phyloP scores from a whole-genome alignment of 768 basidiomycete species.

The Termitomyces sp. region DNA sequence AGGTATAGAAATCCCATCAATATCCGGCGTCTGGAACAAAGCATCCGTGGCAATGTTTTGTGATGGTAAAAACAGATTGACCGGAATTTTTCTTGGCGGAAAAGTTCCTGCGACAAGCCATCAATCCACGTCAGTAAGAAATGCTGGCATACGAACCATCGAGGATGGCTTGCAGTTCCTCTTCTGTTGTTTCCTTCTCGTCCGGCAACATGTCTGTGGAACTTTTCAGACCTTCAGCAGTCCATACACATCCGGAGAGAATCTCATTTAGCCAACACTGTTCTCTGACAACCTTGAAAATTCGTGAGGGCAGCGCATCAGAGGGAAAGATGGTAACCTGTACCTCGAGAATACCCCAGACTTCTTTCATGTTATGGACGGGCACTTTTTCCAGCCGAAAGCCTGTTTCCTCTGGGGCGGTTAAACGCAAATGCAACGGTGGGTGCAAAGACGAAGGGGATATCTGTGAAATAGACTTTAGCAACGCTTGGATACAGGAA shows the following conservation, averaged over 20 bases:
- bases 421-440: conserved; percentile 60
- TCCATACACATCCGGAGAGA: conserved; percentile 59
- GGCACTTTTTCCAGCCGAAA: conserved; percentile 68
- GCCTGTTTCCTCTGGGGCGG: conserved; percentile 70
- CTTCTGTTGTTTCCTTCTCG: conserved; percentile 38
- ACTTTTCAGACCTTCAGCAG: conserved; percentile 39
- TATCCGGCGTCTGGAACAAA: conserved; percentile 38
- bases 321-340: conserved; percentile 2
- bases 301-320: conserved; percentile 1
- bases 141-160: conserved; percentile 37
- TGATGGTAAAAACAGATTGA: conserved; percentile 61
- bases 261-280: conserved; percentile 83
- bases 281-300: conserved; percentile 61
- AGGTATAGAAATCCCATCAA: conserved; percentile 32
- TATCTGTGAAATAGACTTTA: conserved; percentile 30
- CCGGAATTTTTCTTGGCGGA: conserved; percentile 60
- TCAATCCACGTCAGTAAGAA: conserved; percentile 4
- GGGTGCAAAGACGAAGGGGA: conserved; percentile 69
- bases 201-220: conserved; percentile 22
- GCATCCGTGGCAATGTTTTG: conserved; percentile 27
- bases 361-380: conserved; percentile 66
- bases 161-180: conserved; percentile 61
- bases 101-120: conserved; percentile 38
- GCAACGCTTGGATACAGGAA: neutral
- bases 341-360: conserved; percentile 75